Conservation (phyloP, 306 rosid species). For the Prunus mume region DNA sequence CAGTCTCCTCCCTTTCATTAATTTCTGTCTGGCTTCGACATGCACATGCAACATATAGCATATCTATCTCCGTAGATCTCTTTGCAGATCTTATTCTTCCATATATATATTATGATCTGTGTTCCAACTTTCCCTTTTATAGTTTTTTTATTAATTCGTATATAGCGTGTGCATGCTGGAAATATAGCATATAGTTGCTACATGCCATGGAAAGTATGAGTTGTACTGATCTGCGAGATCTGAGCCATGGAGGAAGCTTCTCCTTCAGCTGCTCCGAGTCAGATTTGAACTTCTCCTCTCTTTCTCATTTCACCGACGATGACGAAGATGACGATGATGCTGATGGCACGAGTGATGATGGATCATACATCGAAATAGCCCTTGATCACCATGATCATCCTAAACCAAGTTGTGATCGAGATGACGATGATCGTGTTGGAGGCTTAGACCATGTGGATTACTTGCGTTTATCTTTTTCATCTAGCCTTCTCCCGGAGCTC, state of each 20-base stretch:
- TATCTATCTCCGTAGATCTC: not conserved
- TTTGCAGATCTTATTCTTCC: constrained; percentile 5
- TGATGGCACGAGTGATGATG: not conserved
- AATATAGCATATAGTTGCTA: not conserved
- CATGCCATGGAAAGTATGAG: constrained; percentile 2
- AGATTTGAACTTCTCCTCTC: constrained; percentile 19
- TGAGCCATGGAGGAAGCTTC: constrained; percentile 19
- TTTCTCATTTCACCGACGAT: constrained; percentile 18
- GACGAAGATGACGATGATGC: constrained; percentile 11
- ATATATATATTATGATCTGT: not conserved
- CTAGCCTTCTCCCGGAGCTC: constrained; percentile 26
- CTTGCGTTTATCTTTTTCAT: constrained; percentile 54
- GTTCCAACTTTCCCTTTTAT: not conserved
- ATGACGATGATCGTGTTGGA: not conserved
- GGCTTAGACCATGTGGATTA: constrained; percentile 2
- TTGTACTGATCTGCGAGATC: not conserved
- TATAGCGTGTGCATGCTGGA: too few species aligned
- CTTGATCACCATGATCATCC: constrained; percentile 16
- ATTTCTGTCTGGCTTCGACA: not conserved
- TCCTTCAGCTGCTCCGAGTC: constrained; percentile 24
- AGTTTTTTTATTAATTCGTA: too few species aligned
- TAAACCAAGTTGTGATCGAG: not conserved
- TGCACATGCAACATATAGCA: constrained; percentile 7
- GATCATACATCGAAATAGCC: constrained; percentile 47
- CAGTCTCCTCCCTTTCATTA: not conserved